phyloP scores from a whole-genome alignment of 768 basidiomycete species.

The Amanita jacksonii region DNA sequence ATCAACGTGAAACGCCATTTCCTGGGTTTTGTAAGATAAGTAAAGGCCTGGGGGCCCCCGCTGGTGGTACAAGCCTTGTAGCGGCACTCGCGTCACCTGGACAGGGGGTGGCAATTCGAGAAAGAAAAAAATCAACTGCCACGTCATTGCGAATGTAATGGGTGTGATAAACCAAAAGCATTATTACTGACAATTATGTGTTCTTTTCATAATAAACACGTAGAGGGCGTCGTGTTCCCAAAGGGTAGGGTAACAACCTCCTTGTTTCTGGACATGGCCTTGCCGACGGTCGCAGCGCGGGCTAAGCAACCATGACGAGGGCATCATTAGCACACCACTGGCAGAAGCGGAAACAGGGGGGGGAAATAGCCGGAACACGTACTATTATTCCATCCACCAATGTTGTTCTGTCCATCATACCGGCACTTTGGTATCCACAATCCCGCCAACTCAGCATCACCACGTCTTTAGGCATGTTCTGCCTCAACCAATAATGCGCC shows the following conservation, averaged over 20 bases:
- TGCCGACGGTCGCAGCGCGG: constrained; percentile 97
- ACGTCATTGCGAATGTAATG: too few relatives aligned
- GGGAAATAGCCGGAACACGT: constrained; percentile 26
- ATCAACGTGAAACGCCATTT: too few relatives aligned
- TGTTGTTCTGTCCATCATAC: constrained; percentile 95
- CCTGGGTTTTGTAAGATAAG: too few relatives aligned
- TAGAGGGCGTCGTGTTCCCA: constrained; percentile 98
- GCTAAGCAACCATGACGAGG: constrained; percentile 49
- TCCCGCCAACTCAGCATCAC: constrained; percentile 99
- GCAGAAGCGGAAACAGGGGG: not conserved
- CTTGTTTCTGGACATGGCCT: constrained; percentile 92
- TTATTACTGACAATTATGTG: too few relatives aligned
- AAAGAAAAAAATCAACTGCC: too few relatives aligned
- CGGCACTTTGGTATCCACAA: constrained; percentile 98
- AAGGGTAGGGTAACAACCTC: constrained; percentile 97
- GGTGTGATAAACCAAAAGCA: too few relatives aligned
- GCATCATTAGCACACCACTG: too few relatives aligned
- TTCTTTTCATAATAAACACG: constrained; percentile 93
- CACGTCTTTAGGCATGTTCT: constrained; percentile 87
- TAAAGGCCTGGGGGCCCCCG: too few relatives aligned
- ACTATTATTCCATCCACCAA: constrained; percentile 99
- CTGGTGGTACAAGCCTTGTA: too few relatives aligned
- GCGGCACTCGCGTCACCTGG: too few relatives aligned
- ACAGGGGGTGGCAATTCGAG: too few relatives aligned
- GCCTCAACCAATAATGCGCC: constrained; percentile 97